These are phyloP conservation scores for Phytophthora agathidicida DNA, from an alignment of 352 stramenopile genomes.

Conservation along the genomic window DNA sequence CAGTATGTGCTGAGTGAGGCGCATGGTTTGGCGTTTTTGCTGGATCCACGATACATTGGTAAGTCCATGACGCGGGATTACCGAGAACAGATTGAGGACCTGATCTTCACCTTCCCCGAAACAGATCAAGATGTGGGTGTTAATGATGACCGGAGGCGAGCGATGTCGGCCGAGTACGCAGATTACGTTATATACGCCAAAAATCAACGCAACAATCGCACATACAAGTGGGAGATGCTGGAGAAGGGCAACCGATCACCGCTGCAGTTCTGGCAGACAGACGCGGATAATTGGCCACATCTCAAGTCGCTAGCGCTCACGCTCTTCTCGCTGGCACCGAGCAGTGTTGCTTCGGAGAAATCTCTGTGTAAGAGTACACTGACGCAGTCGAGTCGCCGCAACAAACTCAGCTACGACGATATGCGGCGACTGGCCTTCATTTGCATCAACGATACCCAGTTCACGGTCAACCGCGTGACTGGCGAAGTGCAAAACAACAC, in stretches of 20 bases:
- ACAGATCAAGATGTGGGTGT: conserved; percentile 66
- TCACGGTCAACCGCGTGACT: conserved; percentile 51
- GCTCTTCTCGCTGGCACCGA: conserved; percentile 81
- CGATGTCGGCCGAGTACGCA: conserved; percentile 75
- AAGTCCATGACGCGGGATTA: conserved; percentile 86
- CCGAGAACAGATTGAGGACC: conserved; percentile 82
- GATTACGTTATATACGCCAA: conserved; percentile 87
- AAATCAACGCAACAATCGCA: conserved; percentile 78
- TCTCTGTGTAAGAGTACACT: conserved; percentile 71
- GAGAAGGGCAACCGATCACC: conserved; percentile 80
- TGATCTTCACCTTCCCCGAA: conserved; percentile 84
- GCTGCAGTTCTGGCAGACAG: conserved; percentile 82
- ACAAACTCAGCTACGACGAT: conserved; percentile 77
- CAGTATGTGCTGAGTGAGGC: conserved; percentile 81
- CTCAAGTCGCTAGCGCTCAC: conserved; percentile 75
- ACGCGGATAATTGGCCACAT: conserved; percentile 80
- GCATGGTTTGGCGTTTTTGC: conserved; percentile 71
- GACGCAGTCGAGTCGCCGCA: conserved; percentile 66
- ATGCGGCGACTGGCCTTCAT: conserved; percentile 82
- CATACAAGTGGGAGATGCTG: conserved; percentile 88
- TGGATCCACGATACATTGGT: conserved; percentile 83
- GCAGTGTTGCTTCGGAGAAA: conserved; percentile 76
- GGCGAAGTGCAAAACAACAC: conserved; percentile 59
- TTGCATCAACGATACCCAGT: conserved; percentile 84
- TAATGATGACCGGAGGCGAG: conserved; percentile 72